These are phyloP conservation scores for Chenopodium berlandieri DNA, from an alignment of 148 eudicot genomes.

Conservation along the genomic window DNA sequence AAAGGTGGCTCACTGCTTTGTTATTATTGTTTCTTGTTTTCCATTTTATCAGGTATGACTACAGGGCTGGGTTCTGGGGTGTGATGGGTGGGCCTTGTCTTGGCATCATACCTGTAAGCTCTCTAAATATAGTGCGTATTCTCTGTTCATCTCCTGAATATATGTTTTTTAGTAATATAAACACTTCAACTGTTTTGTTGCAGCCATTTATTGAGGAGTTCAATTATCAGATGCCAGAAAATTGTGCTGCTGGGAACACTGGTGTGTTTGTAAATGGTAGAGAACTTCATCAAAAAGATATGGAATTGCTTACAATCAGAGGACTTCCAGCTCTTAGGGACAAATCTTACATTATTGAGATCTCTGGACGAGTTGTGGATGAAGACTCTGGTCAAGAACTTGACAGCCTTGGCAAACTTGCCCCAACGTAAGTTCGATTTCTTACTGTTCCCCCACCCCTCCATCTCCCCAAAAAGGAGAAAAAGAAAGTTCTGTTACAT, in stretches of 20 bases:
- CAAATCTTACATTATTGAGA: slow-evolving; percentile 71
- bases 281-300: slow-evolving; percentile 83
- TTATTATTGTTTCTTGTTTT: neutral
- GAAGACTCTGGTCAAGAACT: slow-evolving; percentile 85
- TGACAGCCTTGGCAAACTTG: slow-evolving; percentile 92
- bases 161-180: neutral
- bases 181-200: neutral
- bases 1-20: neutral
- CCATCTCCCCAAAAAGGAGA: neutral
- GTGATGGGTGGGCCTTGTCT: slow-evolving; percentile 93
- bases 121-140: neutral
- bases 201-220: slow-evolving; percentile 95
- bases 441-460: neutral
- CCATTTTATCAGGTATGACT: slow-evolving; percentile 71
- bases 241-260: slow-evolving; percentile 80
- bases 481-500: too few species aligned
- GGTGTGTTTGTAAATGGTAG: slow-evolving; percentile 82
- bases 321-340: slow-evolving; percentile 72
- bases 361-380: slow-evolving; percentile 80
- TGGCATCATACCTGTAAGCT: slow-evolving; percentile 93
- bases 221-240: slow-evolving; percentile 70
- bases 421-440: slow-evolving; percentile 78
- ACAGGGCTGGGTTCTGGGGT: slow-evolving; percentile 98
- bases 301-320: slow-evolving; percentile 63
- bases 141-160: neutral